Base-by-base conservation (phyloP, 441 rosid genomes). In the Populus hybrid region DNA sequence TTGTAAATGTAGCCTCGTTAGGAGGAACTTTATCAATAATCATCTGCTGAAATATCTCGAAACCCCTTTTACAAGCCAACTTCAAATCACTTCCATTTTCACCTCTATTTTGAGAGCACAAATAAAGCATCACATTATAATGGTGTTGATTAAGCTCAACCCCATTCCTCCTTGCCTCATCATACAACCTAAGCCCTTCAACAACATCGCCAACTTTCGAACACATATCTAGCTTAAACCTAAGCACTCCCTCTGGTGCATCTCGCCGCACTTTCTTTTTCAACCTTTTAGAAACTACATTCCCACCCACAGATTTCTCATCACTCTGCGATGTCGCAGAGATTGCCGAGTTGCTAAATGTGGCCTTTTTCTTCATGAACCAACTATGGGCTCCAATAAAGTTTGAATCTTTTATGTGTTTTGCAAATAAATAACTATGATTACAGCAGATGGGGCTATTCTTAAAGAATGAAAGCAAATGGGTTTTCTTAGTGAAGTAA, bases 1-100 rank as follows among this genome's bases (percentile, higher is more conserved):
- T 95, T 0, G 99, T 95, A 85, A 95, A 95, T 20, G 98, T 92
- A 74, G 99, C 90, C 80, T 95, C 99, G 76, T 89, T 93, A 10
- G 97, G 98, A 80, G 75, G 83, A 75, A 93, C 86, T 80, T 90
- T 86, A 70, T 89, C 90, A 54, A 74, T 80, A 75, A 86, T 73
- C 99, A 95, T 95, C 76, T 88, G 91, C 84, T 82, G 88, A 76
- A 88, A 92, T 79, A 95, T 93, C 86, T 90, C 95, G 70, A 95
- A 90, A 70, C 98, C 99, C 84, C 91, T 90, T 40, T 83, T 84
- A 36, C 85, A 78, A 23, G 85, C 88, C 74, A 88, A 79, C 75
- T 82, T 75, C 32, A 75, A 76, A 77, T 75, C 80, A 72, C 82
- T 75, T 59, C 20, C 84, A 4, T 67, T 73, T 42, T 67, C 83